Conservation (phyloP, 148 eudicot species). For the Chenopodium album region DNA sequence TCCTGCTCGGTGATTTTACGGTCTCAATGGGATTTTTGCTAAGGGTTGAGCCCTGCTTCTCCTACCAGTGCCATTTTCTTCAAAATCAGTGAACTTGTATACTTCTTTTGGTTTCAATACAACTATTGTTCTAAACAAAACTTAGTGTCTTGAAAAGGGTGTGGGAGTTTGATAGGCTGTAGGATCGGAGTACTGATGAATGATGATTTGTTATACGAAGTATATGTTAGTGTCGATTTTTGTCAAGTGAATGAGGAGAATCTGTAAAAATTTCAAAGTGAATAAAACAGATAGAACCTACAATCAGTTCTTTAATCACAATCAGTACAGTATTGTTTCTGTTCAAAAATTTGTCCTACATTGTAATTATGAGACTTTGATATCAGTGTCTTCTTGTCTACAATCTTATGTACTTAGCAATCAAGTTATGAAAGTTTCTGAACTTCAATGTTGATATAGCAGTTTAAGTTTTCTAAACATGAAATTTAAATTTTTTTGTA, state of each 20-base stretch:
- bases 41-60: neutral
- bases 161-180: neutral
- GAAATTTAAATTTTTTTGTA: too few relatives aligned
- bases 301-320: neutral
- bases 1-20: conserved; percentile 18
- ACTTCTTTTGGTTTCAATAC: neutral
- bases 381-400: too few relatives aligned
- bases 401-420: too few relatives aligned
- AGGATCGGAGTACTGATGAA: neutral
- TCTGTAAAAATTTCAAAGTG: neutral
- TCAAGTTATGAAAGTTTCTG: too few relatives aligned
- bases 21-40: conserved; percentile 7
- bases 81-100: neutral
- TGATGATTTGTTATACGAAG: neutral
- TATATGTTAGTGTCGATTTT: neutral
- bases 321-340: neutral
- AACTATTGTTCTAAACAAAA: neutral
- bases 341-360: neutral
- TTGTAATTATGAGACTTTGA: too few relatives aligned
- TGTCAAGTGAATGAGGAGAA: neutral
- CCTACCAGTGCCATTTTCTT: neutral
- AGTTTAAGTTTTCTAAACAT: too few relatives aligned
- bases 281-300: neutral
- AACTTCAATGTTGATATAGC: too few relatives aligned
- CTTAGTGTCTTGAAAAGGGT: neutral